phyloP scores from a whole-genome alignment of 2,329 filamentous ascomycete species.

The Neonectria hederae region DNA sequence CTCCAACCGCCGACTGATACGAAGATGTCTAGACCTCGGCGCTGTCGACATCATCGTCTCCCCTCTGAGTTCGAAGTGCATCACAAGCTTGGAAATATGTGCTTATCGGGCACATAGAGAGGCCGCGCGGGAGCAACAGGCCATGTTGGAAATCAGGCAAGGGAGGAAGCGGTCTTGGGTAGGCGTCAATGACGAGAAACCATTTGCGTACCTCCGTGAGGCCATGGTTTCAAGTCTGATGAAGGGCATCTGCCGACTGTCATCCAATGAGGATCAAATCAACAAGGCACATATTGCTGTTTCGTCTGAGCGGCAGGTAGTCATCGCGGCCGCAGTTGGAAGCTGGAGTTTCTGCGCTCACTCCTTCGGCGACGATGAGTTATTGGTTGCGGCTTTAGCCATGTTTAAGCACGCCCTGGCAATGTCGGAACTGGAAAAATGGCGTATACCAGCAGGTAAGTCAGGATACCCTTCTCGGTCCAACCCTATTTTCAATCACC shows the following conservation, averaged over 20 bases:
- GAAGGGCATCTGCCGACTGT: slow-evolving; percentile 83
- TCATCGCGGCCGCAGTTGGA: slow-evolving; percentile 75
- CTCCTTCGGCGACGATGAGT: slow-evolving; percentile 87
- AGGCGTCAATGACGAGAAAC: slow-evolving; percentile 83
- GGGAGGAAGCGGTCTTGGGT: slow-evolving; percentile 92
- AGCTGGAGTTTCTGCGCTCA: slow-evolving; percentile 92
- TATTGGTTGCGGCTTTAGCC: slow-evolving; percentile 82
- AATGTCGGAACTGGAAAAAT: slow-evolving; percentile 82
- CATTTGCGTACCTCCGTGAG: slow-evolving; percentile 89
- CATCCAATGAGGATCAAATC: slow-evolving; percentile 71
- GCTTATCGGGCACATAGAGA: slow-evolving; percentile 85
- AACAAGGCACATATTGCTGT: slow-evolving; percentile 74
- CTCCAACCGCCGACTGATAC: slow-evolving; percentile 58
- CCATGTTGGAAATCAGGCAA: slow-evolving; percentile 75
- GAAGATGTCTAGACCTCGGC: slow-evolving; percentile 83
- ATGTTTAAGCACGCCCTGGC: slow-evolving; percentile 91
- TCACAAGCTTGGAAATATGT: slow-evolving; percentile 81
- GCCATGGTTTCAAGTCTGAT: slow-evolving; percentile 93
- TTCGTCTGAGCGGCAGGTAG: slow-evolving; percentile 68
- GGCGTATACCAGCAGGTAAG: slow-evolving; percentile 81
- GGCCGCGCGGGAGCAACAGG: slow-evolving; percentile 76
- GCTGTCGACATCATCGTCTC: slow-evolving; percentile 86
- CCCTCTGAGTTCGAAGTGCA: slow-evolving; percentile 77
- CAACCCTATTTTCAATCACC: slow-evolving; percentile 13
- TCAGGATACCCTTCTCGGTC: slow-evolving; percentile 28